Evolutionary conservation across 1,139 yeast genomes (phyloP).

Genomic region (Candida sp.): DNA sequence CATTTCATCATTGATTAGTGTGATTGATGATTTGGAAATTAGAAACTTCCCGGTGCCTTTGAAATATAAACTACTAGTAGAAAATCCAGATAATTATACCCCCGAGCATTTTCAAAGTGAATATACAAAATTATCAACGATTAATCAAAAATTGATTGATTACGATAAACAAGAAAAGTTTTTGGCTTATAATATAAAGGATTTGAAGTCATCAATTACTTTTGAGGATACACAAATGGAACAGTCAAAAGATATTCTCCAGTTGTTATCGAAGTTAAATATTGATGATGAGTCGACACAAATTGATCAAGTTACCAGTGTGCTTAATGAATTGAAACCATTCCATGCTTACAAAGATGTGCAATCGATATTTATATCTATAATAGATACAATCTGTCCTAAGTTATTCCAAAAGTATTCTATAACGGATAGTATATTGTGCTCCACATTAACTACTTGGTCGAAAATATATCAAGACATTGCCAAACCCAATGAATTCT

Average conservation of each 20-base stretch:
- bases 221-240: slow-evolving; percentile 3
- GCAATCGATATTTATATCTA: slow-evolving; percentile 8
- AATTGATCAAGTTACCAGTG: not conserved
- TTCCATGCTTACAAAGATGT: not conserved
- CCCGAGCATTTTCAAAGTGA: slow-evolving; percentile 9
- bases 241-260: slow-evolving; percentile 7
- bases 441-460: slow-evolving; percentile 13
- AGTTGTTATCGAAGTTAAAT: slow-evolving; percentile 5
- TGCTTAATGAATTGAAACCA: not conserved
- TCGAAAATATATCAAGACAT: slow-evolving; percentile 12
- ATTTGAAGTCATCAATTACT: not conserved
- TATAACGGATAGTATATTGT: slow-evolving; percentile 4
- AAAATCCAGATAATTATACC: slow-evolving; percentile 8
- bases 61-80: slow-evolving; percentile 21
- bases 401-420: slow-evolving; percentile 9
- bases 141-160: slow-evolving; percentile 15
- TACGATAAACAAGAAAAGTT: slow-evolving; percentile 16
- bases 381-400: slow-evolving; percentile 5
- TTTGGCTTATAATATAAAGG: slow-evolving; percentile 9
- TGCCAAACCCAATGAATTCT: not conserved
- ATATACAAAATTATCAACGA: slow-evolving; percentile 10
- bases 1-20: slow-evolving; percentile 15
- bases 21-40: slow-evolving; percentile 24
- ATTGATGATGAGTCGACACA: not conserved
- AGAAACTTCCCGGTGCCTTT: slow-evolving; percentile 26